A percentile compares a stretch with the other conserved stretches of the same genome.
These are phyloP conservation scores for Arabis hirsuta DNA, from an alignment of 345 rosid species.

Conservation along the genomic window DNA sequence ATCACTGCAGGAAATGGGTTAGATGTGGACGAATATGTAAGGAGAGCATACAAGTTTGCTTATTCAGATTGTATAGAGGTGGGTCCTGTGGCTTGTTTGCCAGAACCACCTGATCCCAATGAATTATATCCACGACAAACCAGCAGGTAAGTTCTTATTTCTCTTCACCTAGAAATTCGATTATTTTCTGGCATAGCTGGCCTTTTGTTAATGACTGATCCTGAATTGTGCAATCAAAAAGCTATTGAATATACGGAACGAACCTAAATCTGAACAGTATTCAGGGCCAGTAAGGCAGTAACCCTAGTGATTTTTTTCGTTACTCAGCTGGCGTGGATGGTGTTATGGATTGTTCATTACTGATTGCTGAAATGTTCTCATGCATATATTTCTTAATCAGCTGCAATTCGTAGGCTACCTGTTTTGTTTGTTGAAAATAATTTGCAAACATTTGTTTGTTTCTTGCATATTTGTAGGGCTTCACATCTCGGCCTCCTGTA, in stretches of 20 bases:
- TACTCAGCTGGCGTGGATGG: not conserved
- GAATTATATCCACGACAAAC: conserved; percentile 96
- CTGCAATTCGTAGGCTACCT: conserved; percentile 5
- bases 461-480: conserved; percentile 64
- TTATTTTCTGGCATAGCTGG: conserved; percentile 20
- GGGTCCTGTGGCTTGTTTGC: conserved; percentile 88
- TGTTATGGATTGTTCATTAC: conserved; percentile 5
- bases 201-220: conserved; percentile 28
- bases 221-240: conserved; percentile 24
- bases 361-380: conserved; percentile 21
- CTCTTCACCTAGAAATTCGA: conserved; percentile 25
- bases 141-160: conserved; percentile 60
- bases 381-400: conserved; percentile 11
- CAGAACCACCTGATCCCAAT: conserved; percentile 95
- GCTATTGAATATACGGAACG: conserved; percentile 14
- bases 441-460: conserved; percentile 1
- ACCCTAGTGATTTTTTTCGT: conserved; percentile 10
- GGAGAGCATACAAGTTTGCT: conserved; percentile 97
- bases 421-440: conserved; percentile 9
- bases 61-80: conserved; percentile 95
- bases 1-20: conserved; percentile 83
- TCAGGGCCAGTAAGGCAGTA: conserved; percentile 5
- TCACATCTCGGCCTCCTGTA: conserved; percentile 94
- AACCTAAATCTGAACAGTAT: conserved; percentile 9
- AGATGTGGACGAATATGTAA: conserved; percentile 98